These are phyloP conservation scores for Yamadazyma kanchanaburiensis DNA, from an alignment of 1,139 yeast species.

Conservation along the genomic window DNA sequence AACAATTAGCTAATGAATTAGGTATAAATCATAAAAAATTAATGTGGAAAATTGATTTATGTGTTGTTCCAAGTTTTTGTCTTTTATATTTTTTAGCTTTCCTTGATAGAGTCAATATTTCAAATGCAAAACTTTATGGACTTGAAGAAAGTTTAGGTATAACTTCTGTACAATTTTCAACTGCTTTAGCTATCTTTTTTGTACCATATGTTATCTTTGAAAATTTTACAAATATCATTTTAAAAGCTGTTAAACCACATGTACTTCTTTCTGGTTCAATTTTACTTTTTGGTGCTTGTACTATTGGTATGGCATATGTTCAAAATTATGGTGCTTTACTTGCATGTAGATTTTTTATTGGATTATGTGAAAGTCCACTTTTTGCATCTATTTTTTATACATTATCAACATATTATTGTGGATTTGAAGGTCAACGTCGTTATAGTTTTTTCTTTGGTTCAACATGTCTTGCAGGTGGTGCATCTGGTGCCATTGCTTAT, in stretches of 20 bases:
- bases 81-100: constrained; percentile 65
- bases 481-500: constrained; percentile 42
- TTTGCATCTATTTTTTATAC: constrained; percentile 74
- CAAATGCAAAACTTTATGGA: constrained; percentile 72
- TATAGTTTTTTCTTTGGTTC: constrained; percentile 61
- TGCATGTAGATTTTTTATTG: constrained; percentile 61
- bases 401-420: constrained; percentile 53
- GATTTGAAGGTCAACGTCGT: constrained; percentile 64
- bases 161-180: constrained; percentile 58
- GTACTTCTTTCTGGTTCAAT: constrained; percentile 58
- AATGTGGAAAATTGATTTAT: constrained; percentile 61
- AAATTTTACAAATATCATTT: constrained; percentile 59
- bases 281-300: constrained; percentile 57
- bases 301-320: constrained; percentile 66
- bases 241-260: constrained; percentile 62
- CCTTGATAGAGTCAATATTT: constrained; percentile 69
- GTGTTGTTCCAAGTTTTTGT: constrained; percentile 71
- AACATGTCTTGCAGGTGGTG: constrained; percentile 42
- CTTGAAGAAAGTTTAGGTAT: constrained; percentile 49
- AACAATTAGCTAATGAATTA: constrained; percentile 25
- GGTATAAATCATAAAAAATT: constrained; percentile 43
- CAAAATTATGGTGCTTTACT: constrained; percentile 55
- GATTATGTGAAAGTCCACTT: constrained; percentile 65
- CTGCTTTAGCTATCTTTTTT: constrained; percentile 64
- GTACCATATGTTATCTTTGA: constrained; percentile 71